Evolutionary conservation across 1,139 yeast species (phyloP), one percentile per base, ranked within the genome.

Genomic region (Kurtzmaniella quercitrusa): DNA sequence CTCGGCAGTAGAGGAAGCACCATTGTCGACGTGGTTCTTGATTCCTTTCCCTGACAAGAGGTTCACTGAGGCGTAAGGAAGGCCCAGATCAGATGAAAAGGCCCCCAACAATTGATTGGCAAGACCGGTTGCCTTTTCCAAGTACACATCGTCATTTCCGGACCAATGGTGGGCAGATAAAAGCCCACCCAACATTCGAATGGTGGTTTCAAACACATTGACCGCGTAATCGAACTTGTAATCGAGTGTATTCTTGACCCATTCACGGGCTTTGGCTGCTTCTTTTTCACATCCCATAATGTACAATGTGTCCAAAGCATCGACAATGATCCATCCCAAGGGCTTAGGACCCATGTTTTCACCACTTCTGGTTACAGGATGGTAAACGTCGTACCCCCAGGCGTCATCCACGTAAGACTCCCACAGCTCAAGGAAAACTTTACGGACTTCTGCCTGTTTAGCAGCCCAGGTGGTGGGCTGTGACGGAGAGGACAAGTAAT

Each of bases 241-340:
- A 51, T 66, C 69, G 52, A 73, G 63, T 43, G 65, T 72, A 41
- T 80, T 68, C 44, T 75, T 73, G 43, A 91, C 85, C 96, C 97
- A 93, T 2, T 76, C 59, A 47, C 79, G 75, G 8, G 95, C 94
- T 38, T 78, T 71, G 25, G 63, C 65, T 37, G 87, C 71, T 54
- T 87, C 89, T 17, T 79, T 81, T 9, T 75, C 67, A 42, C 89
- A 77, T 29, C 79, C 90, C 96, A 91, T 90, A 25, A 91, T 54
- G 68, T 81, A 74, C 70, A 91, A 66, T 0, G 97, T 87, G 57
- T 93, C 98, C 44, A 93, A 64, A 1, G 95, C 75, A 61, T 91
- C 98, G 7, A 91, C 95, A 55, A 91, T 84, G 62, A 91, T 87
- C 97, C 97, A 91, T 2, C 98, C 98, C 53, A 91, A 65, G 1